Conservation (phyloP, 2,329 filamentous ascomycete genomes). For the Rhinocladiella mackenziei region DNA sequence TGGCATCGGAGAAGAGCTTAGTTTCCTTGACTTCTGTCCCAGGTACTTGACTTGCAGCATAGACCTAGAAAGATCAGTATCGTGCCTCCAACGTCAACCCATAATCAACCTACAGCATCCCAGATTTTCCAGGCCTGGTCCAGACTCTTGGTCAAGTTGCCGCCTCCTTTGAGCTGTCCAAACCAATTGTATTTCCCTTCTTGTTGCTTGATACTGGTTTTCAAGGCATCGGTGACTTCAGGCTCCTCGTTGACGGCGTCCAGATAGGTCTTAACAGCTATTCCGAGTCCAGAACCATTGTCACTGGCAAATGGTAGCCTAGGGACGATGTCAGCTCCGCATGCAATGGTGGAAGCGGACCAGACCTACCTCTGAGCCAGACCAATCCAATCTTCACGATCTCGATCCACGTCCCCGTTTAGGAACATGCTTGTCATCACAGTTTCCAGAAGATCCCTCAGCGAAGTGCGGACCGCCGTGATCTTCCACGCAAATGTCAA, state of each 20-base stretch:
- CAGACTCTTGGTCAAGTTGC: constrained; percentile 51
- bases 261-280: constrained; percentile 47
- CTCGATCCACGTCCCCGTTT: constrained; percentile 70
- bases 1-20: constrained; percentile 56
- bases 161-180: constrained; percentile 21
- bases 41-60: constrained; percentile 54
- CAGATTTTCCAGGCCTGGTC: constrained; percentile 59
- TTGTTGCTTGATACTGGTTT: constrained; percentile 25
- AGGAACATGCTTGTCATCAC: constrained; percentile 76
- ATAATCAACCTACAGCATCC: constrained; percentile 55
- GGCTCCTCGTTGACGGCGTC: constrained; percentile 35
- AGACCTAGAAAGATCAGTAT: constrained; percentile 42
- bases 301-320: constrained; percentile 45
- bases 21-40: constrained; percentile 51
- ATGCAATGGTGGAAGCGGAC: constrained; percentile 7
- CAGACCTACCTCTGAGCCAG: constrained; percentile 66
- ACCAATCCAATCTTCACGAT: constrained; percentile 62
- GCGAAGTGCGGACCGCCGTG: constrained; percentile 69
- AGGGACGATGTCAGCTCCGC: constrained; percentile 16
- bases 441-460: constrained; percentile 81
- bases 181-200: constrained; percentile 28
- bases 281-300: constrained; percentile 46
- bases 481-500: constrained; percentile 82
- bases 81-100: background rate
- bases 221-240: constrained; percentile 20